phyloP scores from a whole-genome alignment of 371 early-diverging fungal genomes.

The Mucor lusitanicus region DNA sequence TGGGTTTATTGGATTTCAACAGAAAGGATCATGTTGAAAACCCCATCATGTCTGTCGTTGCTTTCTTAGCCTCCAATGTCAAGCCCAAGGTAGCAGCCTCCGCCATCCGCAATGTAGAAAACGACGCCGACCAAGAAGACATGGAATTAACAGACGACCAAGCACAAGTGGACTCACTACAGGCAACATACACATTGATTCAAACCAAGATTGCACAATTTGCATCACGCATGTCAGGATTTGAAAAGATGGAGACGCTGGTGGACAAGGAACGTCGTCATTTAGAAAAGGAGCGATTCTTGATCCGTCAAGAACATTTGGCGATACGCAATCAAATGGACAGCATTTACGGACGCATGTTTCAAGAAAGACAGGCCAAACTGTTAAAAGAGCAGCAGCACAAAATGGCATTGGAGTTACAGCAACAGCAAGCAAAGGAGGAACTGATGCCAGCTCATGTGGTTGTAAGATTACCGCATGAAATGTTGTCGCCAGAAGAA shows the following conservation, averaged over 20 bases:
- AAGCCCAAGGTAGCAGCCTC: constrained; percentile 91
- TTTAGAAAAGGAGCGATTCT: constrained; percentile 76
- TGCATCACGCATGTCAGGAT: constrained; percentile 77
- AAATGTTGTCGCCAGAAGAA: constrained; percentile 13
- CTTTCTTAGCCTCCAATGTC: constrained; percentile 95
- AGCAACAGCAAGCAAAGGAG: constrained; percentile 24
- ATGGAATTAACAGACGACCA: constrained; percentile 39
- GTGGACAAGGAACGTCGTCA: constrained; percentile 69
- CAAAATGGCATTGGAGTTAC: constrained; percentile 21
- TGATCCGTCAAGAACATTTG: constrained; percentile 17
- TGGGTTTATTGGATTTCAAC: constrained; percentile 51
- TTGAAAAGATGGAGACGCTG: constrained; percentile 67
- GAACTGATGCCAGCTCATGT: constrained; percentile 19
- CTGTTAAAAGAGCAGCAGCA: constrained; percentile 5
- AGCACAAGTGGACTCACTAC: not conserved
- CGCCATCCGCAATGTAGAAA: constrained; percentile 34
- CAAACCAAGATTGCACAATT: constrained; percentile 79
- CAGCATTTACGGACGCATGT: constrained; percentile 20
- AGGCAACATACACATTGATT: constrained; percentile 51
- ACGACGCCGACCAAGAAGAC: constrained; percentile 43
- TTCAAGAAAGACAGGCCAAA: constrained; percentile 20
- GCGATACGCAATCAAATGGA: constrained; percentile 20
- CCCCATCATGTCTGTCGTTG: constrained; percentile 94
- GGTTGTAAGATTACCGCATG: not conserved
- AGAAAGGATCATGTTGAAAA: constrained; percentile 79